These are phyloP conservation scores for Citropsis articulata DNA, from an alignment of 345 rosid genomes.

Conservation along the genomic window DNA sequence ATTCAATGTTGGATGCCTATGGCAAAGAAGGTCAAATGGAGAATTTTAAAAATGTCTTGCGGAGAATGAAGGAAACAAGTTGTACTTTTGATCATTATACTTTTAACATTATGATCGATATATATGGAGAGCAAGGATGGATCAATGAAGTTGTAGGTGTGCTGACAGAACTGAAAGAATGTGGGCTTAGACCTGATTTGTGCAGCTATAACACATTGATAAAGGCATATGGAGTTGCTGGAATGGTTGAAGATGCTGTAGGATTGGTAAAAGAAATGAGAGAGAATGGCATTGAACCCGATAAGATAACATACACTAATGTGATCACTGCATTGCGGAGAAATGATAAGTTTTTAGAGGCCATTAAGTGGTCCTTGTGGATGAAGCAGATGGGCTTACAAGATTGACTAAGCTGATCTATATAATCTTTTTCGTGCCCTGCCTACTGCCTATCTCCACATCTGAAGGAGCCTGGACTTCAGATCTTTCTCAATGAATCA, in stretches of 20 bases:
- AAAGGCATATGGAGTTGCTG: constrained; percentile 93
- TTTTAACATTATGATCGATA: constrained; percentile 82
- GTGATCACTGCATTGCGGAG: constrained; percentile 62
- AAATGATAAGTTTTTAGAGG: constrained; percentile 83
- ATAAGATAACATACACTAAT: constrained; percentile 71
- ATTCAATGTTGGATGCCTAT: constrained; percentile 76
- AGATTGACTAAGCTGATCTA: constrained; percentile 1
- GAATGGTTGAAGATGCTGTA: constrained; percentile 87
- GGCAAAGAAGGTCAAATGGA: constrained; percentile 85
- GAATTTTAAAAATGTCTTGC: constrained; percentile 59
- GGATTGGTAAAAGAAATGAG: constrained; percentile 85
- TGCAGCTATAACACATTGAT: constrained; percentile 91
- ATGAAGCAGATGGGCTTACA: constrained; percentile 81
- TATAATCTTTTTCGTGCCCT: not conserved
- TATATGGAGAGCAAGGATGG: constrained; percentile 82
- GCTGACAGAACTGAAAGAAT: constrained; percentile 57
- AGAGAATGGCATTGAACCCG: constrained; percentile 59
- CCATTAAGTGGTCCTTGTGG: constrained; percentile 96
- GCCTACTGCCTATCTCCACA: not conserved
- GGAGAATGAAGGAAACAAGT: constrained; percentile 60
- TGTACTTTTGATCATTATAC: constrained; percentile 65
- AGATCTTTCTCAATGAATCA: not conserved
- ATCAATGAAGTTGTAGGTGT: constrained; percentile 66
- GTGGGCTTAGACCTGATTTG: constrained; percentile 67
- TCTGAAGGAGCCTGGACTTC: not conserved